Percentiles rank a stretch among this genome's conserved stretches.
phyloP scores from a whole-genome alignment of 768 basidiomycete species.

The Kwoniella shandongensis region DNA sequence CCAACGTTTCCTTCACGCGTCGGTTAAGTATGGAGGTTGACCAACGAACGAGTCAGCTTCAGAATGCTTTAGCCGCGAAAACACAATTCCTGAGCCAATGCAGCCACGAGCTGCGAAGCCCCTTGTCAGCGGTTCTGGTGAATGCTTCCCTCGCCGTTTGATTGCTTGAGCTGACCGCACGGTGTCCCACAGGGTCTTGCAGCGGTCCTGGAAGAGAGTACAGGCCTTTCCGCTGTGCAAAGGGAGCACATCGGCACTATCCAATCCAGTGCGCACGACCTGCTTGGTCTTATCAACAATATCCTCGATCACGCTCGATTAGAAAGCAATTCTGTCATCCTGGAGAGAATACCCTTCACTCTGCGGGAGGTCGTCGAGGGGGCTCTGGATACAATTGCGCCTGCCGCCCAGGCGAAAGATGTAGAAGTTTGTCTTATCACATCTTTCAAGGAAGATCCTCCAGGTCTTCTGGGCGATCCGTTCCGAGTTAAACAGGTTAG shows the following conservation, averaged over 20 bases:
- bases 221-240: conserved; percentile 38
- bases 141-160: conserved; percentile 3
- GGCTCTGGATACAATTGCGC: conserved; percentile 39
- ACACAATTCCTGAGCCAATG: conserved; percentile 35
- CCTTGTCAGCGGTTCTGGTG: conserved; percentile 39
- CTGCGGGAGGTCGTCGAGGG: conserved; percentile 41
- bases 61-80: conserved; percentile 27
- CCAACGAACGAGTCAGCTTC: conserved; percentile 30
- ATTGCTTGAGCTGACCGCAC: no score
- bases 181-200: conserved; percentile 27
- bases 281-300: conserved; percentile 44
- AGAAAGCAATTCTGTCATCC: conserved; percentile 33
- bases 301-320: conserved; percentile 40
- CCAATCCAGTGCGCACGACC: conserved; percentile 33
- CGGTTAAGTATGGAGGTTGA: conserved; percentile 31
- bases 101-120: conserved; percentile 46
- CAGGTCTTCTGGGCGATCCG: conserved; percentile 38
- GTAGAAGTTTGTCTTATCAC: conserved; percentile 41
- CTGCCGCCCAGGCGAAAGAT: conserved; percentile 35
- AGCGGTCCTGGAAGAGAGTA: conserved; percentile 40
- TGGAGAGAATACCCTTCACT: conserved; percentile 42
- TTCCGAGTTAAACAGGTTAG: conserved; percentile 42
- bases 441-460: conserved; percentile 35
- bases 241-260: conserved; percentile 42
- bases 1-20: conserved; percentile 22